Evolutionary conservation across 2,329 filamentous ascomycete genomes (phyloP).

Genomic region (Fusarium newnesense): DNA sequence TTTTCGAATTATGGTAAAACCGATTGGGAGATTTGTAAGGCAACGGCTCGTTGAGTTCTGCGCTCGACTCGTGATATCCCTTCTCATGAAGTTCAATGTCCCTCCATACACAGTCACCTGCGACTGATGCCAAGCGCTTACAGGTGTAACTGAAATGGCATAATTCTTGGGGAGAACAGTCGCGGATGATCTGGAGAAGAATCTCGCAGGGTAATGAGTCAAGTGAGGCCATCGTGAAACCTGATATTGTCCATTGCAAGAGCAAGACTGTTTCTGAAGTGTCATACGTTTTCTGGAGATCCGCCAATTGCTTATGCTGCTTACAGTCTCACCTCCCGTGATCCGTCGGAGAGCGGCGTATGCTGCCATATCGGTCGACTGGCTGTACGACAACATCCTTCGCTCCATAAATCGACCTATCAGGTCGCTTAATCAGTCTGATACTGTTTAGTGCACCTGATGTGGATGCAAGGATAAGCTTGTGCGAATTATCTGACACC

Average conservation of each 20-base stretch:
- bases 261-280: fast-evolving
- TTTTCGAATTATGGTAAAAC: background rate
- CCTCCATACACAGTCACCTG: conserved; percentile 2
- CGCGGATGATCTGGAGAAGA: background rate
- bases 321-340: background rate
- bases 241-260: background rate
- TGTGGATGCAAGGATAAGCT: fast-evolving
- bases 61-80: conserved; percentile 24
- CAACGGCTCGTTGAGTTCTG: conserved; percentile 7
- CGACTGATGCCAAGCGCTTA: background rate
- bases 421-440: fast-evolving
- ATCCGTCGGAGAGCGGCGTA: background rate
- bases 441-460: fast-evolving
- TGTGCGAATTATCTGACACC: background rate
- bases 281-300: background rate
- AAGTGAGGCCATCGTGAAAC: background rate
- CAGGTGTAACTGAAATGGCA: conserved; percentile 6
- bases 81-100: conserved; percentile 26
- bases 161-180: background rate
- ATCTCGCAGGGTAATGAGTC: background rate
- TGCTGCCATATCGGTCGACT: background rate
- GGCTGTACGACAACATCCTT: background rate
- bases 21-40: background rate
- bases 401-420: background rate
- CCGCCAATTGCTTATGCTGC: background rate